These are phyloP conservation scores for Penicillium pancosmium DNA, from an alignment of 495 filamentous ascomycete species.

Conservation along the genomic window DNA sequence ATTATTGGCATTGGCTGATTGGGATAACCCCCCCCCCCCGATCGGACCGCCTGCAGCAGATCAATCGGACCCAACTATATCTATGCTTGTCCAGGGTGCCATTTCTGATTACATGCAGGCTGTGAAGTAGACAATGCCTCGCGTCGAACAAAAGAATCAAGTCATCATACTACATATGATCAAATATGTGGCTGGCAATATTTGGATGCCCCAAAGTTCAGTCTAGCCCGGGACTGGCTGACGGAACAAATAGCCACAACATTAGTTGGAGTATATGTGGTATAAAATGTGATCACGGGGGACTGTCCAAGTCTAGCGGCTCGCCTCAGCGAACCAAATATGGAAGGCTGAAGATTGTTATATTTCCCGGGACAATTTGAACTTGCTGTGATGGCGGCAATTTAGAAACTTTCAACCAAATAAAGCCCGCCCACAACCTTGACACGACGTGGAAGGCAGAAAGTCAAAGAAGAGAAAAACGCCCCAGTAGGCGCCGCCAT, in stretches of 20 bases:
- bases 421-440: slow-evolving; percentile 2
- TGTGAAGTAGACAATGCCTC: neutral
- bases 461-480: slow-evolving; percentile 3
- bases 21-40: neutral
- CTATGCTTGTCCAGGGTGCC: neutral
- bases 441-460: slow-evolving; percentile 8
- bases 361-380: neutral
- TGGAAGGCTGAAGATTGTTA: neutral
- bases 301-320: neutral
- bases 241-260: neutral
- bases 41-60: neutral
- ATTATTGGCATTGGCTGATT: neutral
- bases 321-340: neutral
- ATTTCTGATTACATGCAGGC: neutral
- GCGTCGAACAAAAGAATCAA: neutral
- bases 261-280: neutral
- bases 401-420: neutral
- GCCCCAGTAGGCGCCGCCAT: neutral
- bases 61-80: neutral
- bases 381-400: neutral
- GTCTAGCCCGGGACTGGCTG: neutral
- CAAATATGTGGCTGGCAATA: too few relatives aligned
- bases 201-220: neutral
- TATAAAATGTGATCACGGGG: too few relatives aligned
- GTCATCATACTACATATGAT: too few relatives aligned